Base-by-base conservation (phyloP, 2,329 filamentous ascomycete genomes). In the Colletotrichum orchidophilum region DNA sequence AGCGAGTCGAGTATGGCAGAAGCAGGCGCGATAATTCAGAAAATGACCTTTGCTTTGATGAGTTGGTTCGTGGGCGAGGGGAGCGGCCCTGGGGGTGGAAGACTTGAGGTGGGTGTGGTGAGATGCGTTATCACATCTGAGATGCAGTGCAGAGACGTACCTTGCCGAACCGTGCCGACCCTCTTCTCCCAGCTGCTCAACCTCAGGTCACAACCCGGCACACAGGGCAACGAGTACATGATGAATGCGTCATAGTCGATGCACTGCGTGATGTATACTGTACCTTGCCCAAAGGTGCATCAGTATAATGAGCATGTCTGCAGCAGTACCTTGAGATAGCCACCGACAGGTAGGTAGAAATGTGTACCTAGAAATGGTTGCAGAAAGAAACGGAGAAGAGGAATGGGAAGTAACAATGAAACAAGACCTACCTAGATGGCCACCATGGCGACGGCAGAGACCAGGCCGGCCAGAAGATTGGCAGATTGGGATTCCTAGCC, bases 81-180 rank as follows among this genome's bases (percentile, higher is more conserved):
- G 24, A 62, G 68, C 57, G 64, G 50, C 64, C 67, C 42, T 58
- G 68, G 31, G 49, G 50, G 60, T 63, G 46, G 21, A 7, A 29
- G n/a, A 57, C 13, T n/a, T 57, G 15, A 33, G 46, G 21, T 21
- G 21, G 46, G 21, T 21, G 21, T 52, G 60, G 55, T 33, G 63
- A 63, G 58, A 52, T 68, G 58, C 58, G 63, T 71, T 68, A 53
- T 59, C 64, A 63, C 68, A 71, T 71, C 68, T 68, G 49, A 67
- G 63, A 67, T 61, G 55, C 63, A 70, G 55, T 54, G 62, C 39
- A 52, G 26, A 31, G 46, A 65, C 52, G 50, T 65, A 42, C 62
- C 60, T 27, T 55, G 15, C n/a, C 18, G 58, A 29, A 29, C 26
- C 2, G 27, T 61, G 42, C 3, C 31, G 27, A 31, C 39, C 5